Evolutionary conservation across 2,329 filamentous ascomycete genomes (phyloP), one percentile per base, ranked within the genome.

Genomic region (Aspergillus novoparasiticus): DNA sequence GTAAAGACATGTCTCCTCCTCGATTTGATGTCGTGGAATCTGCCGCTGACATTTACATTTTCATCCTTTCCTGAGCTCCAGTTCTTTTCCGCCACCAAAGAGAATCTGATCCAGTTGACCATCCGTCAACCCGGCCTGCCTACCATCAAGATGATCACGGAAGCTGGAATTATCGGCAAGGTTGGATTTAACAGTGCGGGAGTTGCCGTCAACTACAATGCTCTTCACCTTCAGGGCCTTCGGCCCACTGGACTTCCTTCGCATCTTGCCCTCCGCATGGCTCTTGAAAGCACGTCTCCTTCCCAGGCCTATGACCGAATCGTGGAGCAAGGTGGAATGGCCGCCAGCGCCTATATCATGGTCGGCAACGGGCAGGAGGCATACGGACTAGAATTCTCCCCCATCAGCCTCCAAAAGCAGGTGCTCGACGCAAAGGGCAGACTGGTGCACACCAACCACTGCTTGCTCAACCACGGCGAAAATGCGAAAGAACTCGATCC

Each of bases 101-200:
- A 19, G 39, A 41, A 41, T 10, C 39, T 41, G 16, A 41, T 41
- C 16, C 39, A 41, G 16, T n/a, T 41, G 39, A 41, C 39, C 39
- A 41, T 41, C 39, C 39, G 39, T n/a, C 39, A 41, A 9, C 16
- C 16, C 16, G 39, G 39, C 32, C 80, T 81, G 59, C 83, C 84
- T 1, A 77, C 74, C 2, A 84, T 86, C 67, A 73, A 83, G 48
- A 85, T 86, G 79, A 78, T 87, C 60, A 86, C 84, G 3, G 85
- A 87, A 69, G 85, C 82, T 1, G 85, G 85, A 8, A 79, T 87
- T 19, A 83, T 87, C 57, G 85, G 84, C 19, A 87, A 87, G 69
- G 86, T 88, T 50, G 86, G 86, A 1, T 73, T 87, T 63, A 87
- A 87, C 68, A 78, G 74, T 51, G 66, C 71, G 1, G 84, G 85